phyloP scores from a whole-genome alignment of 2,329 filamentous ascomycete species.

The Aspergillus luchuensis region DNA sequence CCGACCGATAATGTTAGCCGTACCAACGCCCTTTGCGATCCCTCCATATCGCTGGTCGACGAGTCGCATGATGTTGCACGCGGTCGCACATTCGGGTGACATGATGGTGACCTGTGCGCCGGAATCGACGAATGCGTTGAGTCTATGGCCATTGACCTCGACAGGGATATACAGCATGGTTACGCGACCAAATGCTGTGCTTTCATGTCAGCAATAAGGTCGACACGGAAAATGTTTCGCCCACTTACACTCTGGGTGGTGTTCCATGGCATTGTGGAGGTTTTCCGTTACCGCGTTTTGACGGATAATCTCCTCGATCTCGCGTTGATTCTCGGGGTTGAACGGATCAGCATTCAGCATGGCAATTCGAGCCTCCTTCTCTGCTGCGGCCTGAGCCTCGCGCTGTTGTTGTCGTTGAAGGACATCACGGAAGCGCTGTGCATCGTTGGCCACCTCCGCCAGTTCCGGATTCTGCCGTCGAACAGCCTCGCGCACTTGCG shows the following conservation, averaged over 20 bases:
- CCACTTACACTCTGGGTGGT: slow-evolving; percentile 86
- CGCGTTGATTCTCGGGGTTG: slow-evolving; percentile 84
- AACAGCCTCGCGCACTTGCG: slow-evolving; percentile 69
- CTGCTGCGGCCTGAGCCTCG: slow-evolving; percentile 70
- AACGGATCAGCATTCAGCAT: slow-evolving; percentile 92
- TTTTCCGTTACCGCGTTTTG: slow-evolving; percentile 95
- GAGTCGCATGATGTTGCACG: slow-evolving; percentile 93
- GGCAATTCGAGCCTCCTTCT: slow-evolving; percentile 80
- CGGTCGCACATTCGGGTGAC: slow-evolving; percentile 88
- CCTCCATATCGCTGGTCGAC: slow-evolving; percentile 91
- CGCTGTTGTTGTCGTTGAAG: slow-evolving; percentile 68
- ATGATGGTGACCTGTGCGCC: slow-evolving; percentile 98
- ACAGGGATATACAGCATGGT: slow-evolving; percentile 97
- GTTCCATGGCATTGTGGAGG: slow-evolving; percentile 91
- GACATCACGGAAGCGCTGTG: slow-evolving; percentile 72
- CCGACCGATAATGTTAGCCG: slow-evolving; percentile 88
- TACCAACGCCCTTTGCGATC: slow-evolving; percentile 90
- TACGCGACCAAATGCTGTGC: slow-evolving; percentile 83
- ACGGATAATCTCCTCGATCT: slow-evolving; percentile 96
- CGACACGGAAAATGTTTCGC: not conserved
- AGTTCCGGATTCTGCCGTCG: slow-evolving; percentile 74
- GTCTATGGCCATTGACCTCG: slow-evolving; percentile 86
- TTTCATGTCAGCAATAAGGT: slow-evolving; percentile 9
- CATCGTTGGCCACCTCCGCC: slow-evolving; percentile 73
- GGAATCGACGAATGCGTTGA: slow-evolving; percentile 96